Base-by-base conservation (phyloP, 1,139 yeast genomes). In the Scheffersomyces insectosa region DNA sequence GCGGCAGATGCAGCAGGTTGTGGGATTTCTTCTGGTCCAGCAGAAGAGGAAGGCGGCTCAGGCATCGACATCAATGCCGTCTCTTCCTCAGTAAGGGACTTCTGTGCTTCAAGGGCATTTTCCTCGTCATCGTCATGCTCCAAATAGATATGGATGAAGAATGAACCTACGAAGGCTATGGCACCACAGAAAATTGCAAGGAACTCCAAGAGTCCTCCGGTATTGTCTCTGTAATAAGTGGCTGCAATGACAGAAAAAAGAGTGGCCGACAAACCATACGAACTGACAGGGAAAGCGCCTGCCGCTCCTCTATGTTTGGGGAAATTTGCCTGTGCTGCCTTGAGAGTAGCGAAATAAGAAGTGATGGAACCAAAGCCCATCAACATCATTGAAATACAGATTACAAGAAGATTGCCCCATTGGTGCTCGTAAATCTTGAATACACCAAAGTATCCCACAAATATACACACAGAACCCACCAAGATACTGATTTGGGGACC, bases 251-350 rank as follows among this genome's bases (percentile, higher is more conserved):
- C 47, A 3, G 76, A 68, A 50, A 72, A 72, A 11, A 73, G 47
- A 3, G 76, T 72, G 11, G 79, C 79, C 2, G 75, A 63, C 45
- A 81, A 62, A 0, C 85, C 87, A 57, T 74, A 81, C 3, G 80
- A 66, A 29, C 85, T 72, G 3, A 80, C 83, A 1, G 86, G 86
- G 15, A 78, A 66, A 1, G 85, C 82, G 4, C 83, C 82, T 3
- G 91, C 91, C 4, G 82, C 73, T 13, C 93, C 93, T 52, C 85
- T 70, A 54, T 83, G 81, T 30, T 75, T 65, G 0, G 91, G 90
- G 51, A 85, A 85, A 57, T 85, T 85, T 3, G 85, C 68, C 15
- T 87, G 85, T 2, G 86, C 79, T 7, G 85, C 83, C 50, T 85
- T 85, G 45, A 85, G 72, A 2, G 88, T 76, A 1, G 90, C 74